phyloP scores from a whole-genome alignment of 805 yeast genomes.

The Brettanomyces custersianus region DNA sequence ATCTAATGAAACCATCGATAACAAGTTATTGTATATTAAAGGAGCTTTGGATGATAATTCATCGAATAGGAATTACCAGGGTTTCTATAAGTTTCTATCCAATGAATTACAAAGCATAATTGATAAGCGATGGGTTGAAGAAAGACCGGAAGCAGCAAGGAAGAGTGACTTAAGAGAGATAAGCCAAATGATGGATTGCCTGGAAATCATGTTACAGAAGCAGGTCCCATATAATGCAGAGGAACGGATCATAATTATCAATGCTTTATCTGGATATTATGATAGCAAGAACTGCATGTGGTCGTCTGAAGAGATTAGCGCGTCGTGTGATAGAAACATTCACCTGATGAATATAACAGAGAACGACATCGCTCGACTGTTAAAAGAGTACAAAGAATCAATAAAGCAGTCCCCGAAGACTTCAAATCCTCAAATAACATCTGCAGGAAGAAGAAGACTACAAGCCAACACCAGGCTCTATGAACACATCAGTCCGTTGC shows the following conservation, averaged over 20 bases:
- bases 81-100: too few species aligned
- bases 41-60: too few species aligned
- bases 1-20: too few species aligned
- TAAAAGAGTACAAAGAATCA: background rate
- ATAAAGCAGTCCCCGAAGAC: background rate
- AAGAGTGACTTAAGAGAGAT: too few species aligned
- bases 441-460: background rate
- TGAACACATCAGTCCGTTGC: background rate
- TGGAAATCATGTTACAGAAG: too few species aligned
- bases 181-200: too few species aligned
- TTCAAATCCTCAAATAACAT: background rate
- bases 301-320: background rate
- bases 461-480: background rate
- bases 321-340: background rate
- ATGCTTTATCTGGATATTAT: background rate
- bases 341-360: background rate
- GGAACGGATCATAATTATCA: background rate
- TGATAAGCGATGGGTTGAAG: too few species aligned
- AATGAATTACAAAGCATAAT: too few species aligned
- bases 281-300: slow-evolving; percentile 1
- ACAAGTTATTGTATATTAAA: too few species aligned
- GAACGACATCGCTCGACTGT: background rate
- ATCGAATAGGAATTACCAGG: too few species aligned
- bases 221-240: too few species aligned
- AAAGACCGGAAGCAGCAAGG: too few species aligned